These are phyloP conservation scores for Phytophthora ohioensis DNA, from an alignment of 352 stramenopile species.

Conservation along the genomic window DNA sequence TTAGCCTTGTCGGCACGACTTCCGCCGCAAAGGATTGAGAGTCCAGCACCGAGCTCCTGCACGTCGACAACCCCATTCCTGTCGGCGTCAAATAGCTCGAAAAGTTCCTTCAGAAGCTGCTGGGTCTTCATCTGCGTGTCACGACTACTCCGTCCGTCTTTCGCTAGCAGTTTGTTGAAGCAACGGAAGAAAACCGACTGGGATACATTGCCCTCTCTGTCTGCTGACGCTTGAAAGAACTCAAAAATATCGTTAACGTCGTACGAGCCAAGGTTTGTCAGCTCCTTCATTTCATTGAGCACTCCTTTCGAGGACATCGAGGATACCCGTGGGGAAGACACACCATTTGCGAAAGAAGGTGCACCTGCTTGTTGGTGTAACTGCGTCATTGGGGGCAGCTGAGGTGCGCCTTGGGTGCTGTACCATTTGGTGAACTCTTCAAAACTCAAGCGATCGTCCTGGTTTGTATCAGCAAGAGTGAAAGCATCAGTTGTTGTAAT, in stretches of 20 bases:
- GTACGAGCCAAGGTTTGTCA: slow-evolving; percentile 85
- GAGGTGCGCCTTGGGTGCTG: slow-evolving; percentile 39
- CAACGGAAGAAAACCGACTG: slow-evolving; percentile 82
- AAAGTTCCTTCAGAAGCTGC: slow-evolving; percentile 75
- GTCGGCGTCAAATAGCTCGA: slow-evolving; percentile 85
- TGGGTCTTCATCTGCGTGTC: slow-evolving; percentile 55
- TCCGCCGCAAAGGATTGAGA: slow-evolving; percentile 90
- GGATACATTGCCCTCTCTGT: slow-evolving; percentile 65
- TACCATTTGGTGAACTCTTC: slow-evolving; percentile 91
- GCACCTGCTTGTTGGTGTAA: slow-evolving; percentile 14
- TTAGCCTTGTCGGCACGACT: slow-evolving; percentile 73
- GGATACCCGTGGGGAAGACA: slow-evolving; percentile 21
- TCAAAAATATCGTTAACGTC: slow-evolving; percentile 90
- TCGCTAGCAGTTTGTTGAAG: slow-evolving; percentile 84
- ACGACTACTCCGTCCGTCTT: slow-evolving; percentile 46
- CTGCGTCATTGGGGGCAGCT: slow-evolving; percentile 17
- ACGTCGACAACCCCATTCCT: slow-evolving; percentile 85
- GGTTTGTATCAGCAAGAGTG: slow-evolving; percentile 59
- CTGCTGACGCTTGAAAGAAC: slow-evolving; percentile 82
- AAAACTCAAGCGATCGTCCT: slow-evolving; percentile 77
- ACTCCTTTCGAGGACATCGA: slow-evolving; percentile 50
- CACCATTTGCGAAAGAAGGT: slow-evolving; percentile 2
- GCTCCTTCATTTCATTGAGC: slow-evolving; percentile 77
- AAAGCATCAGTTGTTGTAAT: slow-evolving; percentile 83
- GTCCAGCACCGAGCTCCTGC: slow-evolving; percentile 82